These are phyloP conservation scores for Eucalyptus victrix DNA, from an alignment of 345 rosid species.

Conservation along the genomic window DNA sequence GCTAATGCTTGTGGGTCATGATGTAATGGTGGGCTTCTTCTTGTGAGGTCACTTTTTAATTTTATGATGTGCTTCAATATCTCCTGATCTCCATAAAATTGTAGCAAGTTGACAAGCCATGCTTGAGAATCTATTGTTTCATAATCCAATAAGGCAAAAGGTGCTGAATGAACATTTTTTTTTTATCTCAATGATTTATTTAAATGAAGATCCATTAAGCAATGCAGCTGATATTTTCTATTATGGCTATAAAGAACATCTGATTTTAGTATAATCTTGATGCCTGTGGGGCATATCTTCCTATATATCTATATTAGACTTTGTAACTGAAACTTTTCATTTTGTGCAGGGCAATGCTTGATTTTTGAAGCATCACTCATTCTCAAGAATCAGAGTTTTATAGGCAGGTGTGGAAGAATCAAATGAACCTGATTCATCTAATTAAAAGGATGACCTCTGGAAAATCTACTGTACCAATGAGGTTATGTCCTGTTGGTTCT, in stretches of 20 bases:
- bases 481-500: neutral
- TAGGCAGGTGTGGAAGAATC: neutral
- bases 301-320: neutral
- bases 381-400: neutral
- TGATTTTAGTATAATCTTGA: neutral
- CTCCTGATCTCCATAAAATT: neutral
- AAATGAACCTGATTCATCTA: neutral
- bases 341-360: neutral
- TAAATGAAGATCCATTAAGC: neutral
- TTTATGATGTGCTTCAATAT: neutral
- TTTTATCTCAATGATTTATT: neutral
- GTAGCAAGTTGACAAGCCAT: neutral
- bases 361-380: neutral
- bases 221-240: neutral
- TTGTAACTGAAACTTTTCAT: neutral
- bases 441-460: neutral
- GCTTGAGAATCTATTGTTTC: neutral
- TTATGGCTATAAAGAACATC: neutral
- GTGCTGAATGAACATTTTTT: neutral
- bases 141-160: neutral
- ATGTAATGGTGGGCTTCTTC: neutral
- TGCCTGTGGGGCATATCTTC: neutral
- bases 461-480: neutral
- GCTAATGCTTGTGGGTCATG: neutral
- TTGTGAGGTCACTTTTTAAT: neutral